These are phyloP conservation scores for Trichoderma oligosporum DNA, from an alignment of 2,329 filamentous ascomycete species.

Conservation along the genomic window DNA sequence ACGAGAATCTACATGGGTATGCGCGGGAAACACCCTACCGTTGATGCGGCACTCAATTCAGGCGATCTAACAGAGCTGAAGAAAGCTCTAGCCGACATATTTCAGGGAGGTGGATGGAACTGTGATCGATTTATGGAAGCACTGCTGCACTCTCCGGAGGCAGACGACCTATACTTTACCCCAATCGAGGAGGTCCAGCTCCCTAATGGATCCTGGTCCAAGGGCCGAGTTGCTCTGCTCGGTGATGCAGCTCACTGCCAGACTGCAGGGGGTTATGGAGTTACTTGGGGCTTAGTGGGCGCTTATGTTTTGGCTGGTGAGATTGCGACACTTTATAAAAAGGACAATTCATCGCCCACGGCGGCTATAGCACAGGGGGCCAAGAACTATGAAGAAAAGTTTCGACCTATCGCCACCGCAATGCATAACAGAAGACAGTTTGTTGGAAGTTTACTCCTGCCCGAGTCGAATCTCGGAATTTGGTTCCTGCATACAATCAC, in stretches of 20 bases:
- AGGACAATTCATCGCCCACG: neutral
- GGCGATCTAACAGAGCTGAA: neutral
- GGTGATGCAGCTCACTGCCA: conserved; percentile 5
- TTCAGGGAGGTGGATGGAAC: conserved; percentile 3
- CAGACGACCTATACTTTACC: conserved; percentile 1
- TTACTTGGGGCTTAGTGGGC: conserved; percentile 1
- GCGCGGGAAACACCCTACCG: neutral
- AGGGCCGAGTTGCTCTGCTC: conserved; percentile 1
- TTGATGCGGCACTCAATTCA: neutral
- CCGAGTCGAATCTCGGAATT: neutral
- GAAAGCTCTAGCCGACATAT: neutral
- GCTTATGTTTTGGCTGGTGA: neutral
- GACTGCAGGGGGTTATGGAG: conserved; percentile 5
- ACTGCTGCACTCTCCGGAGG: neutral
- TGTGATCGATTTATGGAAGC: conserved; percentile 4
- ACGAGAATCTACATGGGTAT: conserved; percentile 9
- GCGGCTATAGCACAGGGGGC: neutral
- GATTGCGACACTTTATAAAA: neutral
- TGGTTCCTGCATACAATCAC: conserved; percentile 1
- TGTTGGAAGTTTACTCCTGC: neutral
- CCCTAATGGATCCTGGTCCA: neutral
- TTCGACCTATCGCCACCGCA: neutral
- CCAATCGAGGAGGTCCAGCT: neutral
- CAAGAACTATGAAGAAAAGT: neutral
- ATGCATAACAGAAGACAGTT: neutral